Evolutionary conservation across 768 basidiomycete species (phyloP).

Genomic region (Russula ochroleuca): DNA sequence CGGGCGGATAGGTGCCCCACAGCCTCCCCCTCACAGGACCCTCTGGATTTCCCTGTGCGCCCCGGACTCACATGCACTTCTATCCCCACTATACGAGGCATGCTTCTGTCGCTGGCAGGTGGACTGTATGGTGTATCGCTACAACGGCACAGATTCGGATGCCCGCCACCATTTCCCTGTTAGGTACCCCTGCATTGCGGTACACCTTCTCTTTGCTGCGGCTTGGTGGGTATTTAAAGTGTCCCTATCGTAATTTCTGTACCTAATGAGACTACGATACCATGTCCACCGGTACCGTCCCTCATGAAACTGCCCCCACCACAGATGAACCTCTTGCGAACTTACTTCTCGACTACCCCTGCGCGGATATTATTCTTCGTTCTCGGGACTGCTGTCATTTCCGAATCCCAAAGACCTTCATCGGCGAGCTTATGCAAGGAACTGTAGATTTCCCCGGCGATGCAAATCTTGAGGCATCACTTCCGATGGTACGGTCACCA

Average conservation of each 20-base stretch:
- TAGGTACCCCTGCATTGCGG: too few species aligned
- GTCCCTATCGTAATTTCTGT: background rate
- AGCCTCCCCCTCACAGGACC: too few species aligned
- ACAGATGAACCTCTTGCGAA: background rate
- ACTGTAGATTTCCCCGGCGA: background rate
- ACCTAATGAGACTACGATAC: background rate
- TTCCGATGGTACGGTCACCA: background rate
- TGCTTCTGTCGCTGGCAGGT: too few species aligned
- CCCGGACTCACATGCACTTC: too few species aligned
- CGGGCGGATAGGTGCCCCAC: too few species aligned
- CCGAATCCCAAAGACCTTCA: background rate
- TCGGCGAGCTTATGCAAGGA: too few species aligned
- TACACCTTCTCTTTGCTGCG: background rate
- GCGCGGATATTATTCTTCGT: background rate
- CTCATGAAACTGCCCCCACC: background rate
- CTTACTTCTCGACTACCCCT: constrained; percentile 20
- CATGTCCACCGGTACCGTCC: background rate
- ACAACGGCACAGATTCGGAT: too few species aligned
- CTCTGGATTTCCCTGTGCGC: too few species aligned
- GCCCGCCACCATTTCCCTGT: too few species aligned
- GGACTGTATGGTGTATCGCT: too few species aligned
- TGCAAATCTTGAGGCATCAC: background rate
- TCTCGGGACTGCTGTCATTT: background rate
- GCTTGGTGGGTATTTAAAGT: background rate
- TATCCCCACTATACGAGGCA: too few species aligned